Percentiles rank a stretch among this genome's conserved stretches.
Conservation (phyloP, 108 stramenopile genomes). For the Chaetoceros muelleri region DNA sequence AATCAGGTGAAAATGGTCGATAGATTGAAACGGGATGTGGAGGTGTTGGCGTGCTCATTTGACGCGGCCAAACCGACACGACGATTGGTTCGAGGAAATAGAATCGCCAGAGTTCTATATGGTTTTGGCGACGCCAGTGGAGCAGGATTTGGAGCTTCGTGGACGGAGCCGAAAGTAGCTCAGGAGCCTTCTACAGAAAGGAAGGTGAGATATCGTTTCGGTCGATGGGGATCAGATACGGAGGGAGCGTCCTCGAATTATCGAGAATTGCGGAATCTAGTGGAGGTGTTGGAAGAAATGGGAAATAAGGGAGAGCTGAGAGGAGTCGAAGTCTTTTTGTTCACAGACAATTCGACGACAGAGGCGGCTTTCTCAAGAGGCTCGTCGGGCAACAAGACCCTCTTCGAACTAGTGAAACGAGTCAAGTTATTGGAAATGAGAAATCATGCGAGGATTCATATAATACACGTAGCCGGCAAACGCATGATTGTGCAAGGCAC, state of each 20-base stretch:
- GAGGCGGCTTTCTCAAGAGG: slow-evolving; percentile 6
- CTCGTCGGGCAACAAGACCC: background rate
- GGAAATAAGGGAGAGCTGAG: background rate
- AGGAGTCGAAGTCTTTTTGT: slow-evolving; percentile 6
- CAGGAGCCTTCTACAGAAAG: too few relatives aligned
- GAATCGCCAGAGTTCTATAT: slow-evolving; percentile 7
- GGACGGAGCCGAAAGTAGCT: background rate
- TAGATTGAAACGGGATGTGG: slow-evolving; percentile 15
- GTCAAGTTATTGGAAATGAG: slow-evolving; percentile 1
- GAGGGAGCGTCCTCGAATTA: background rate
- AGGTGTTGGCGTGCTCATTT: slow-evolving; percentile 7
- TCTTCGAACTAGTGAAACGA: slow-evolving; percentile 4
- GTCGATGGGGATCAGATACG: background rate
- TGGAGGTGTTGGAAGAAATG: background rate
- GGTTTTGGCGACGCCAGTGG: slow-evolving; percentile 45
- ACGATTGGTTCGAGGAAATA: background rate
- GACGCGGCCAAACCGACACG: background rate
- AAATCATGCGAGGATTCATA: background rate
- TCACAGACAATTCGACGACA: slow-evolving; percentile 12
- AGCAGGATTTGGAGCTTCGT: slow-evolving; percentile 16
- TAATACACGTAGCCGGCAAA: slow-evolving; percentile 11
- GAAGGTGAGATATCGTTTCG: background rate
- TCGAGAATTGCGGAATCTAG: slow-evolving; percentile 8
- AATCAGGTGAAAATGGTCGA: slow-evolving; percentile 12
- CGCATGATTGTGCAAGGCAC: slow-evolving; percentile 17